Evolutionary conservation across 805 yeast genomes (phyloP).

Genomic region (Saccharomycopsis vini): DNA sequence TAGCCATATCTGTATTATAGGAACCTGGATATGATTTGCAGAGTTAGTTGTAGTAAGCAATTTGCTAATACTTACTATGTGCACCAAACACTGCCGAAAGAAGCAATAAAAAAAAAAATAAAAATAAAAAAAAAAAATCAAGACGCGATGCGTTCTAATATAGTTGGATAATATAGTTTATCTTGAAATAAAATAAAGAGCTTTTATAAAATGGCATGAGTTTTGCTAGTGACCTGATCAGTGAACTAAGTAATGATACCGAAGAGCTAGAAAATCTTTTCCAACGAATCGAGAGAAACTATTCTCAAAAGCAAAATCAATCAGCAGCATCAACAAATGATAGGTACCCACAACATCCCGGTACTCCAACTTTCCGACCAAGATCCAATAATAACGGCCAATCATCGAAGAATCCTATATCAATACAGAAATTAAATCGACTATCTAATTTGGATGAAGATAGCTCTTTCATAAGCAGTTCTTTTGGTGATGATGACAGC

Average conservation of each 20-base stretch:
- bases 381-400: not conserved
- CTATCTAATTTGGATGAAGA: not conserved
- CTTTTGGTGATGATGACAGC: slow-evolving; percentile 16
- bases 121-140: no score
- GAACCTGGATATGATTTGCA: no score
- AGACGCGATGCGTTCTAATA: no score
- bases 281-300: not conserved
- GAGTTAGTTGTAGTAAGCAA: no score
- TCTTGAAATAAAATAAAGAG: no score
- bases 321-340: not conserved
- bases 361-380: no score
- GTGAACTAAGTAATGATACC: slow-evolving; percentile 17
- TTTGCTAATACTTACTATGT: no score
- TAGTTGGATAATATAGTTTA: no score
- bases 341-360: not conserved
- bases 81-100: no score
- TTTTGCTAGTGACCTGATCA: slow-evolving; percentile 16
- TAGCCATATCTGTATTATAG: no score
- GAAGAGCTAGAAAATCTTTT: slow-evolving; percentile 15
- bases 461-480: slow-evolving; percentile 4
- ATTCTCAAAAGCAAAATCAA: not conserved
- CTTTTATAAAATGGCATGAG: no score
- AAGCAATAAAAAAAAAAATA: no score
- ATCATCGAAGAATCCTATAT: not conserved
- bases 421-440: not conserved